Evolutionary conservation across 2,329 filamentous ascomycete species (phyloP).

Genomic region (Apiospora koreana): DNA sequence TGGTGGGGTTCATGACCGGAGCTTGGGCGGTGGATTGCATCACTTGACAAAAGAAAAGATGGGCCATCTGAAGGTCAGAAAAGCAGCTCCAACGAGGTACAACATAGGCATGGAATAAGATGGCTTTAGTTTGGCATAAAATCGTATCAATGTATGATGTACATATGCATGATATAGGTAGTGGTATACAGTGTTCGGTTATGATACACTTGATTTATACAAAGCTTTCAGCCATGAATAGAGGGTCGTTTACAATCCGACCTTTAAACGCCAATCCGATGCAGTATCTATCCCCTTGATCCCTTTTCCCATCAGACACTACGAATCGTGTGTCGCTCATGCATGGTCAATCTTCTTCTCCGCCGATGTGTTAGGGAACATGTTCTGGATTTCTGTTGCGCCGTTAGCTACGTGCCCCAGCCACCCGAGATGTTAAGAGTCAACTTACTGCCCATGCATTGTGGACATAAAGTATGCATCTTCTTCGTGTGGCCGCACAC

Average conservation of each 20-base stretch:
- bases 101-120: neutral
- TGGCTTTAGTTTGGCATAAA: neutral
- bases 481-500: slow-evolving; percentile 87
- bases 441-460: slow-evolving; percentile 78
- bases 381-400: slow-evolving; percentile 45
- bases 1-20: neutral
- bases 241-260: neutral
- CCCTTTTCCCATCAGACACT: neutral
- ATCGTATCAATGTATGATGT: neutral
- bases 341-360: slow-evolving; percentile 13
- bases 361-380: slow-evolving; percentile 40
- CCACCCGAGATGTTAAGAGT: neutral
- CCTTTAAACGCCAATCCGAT: slow-evolving; percentile 25
- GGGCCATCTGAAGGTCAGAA: neutral
- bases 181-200: neutral
- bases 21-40: slow-evolving; percentile 10
- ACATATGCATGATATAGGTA: slow-evolving; percentile 8
- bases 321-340: neutral
- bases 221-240: neutral
- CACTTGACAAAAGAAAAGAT: neutral
- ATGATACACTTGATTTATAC: slow-evolving; percentile 1
- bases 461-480: slow-evolving; percentile 83
- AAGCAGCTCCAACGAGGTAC: neutral
- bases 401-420: neutral
- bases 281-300: slow-evolving; percentile 14